Conservation (phyloP, 106 monocot genomes). For the Phalaenopsis aphrodite region DNA sequence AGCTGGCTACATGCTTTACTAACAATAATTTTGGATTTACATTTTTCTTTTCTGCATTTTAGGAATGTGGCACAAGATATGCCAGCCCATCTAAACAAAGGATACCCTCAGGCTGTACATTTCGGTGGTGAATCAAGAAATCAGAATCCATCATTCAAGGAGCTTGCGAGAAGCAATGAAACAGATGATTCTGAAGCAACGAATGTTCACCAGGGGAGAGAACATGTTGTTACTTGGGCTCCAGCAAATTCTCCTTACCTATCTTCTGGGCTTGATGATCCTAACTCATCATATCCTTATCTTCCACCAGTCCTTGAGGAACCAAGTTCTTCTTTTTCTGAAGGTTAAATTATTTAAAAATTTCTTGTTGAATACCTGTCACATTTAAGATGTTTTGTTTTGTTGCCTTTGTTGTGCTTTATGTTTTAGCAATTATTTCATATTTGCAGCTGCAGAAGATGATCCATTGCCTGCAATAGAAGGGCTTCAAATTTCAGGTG, state of each 20-base stretch:
- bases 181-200: conserved; percentile 34
- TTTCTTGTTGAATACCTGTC: neutral
- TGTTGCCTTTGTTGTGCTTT: neutral
- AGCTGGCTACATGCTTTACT: neutral
- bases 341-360: conserved; percentile 42
- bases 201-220: conserved; percentile 24
- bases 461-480: conserved; percentile 94
- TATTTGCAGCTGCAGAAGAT: conserved; percentile 77
- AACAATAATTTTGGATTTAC: neutral
- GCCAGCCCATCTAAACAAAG: conserved; percentile 30
- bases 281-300: conserved; percentile 55
- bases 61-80: conserved; percentile 36
- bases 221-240: conserved; percentile 42
- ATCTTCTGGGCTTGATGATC: conserved; percentile 44
- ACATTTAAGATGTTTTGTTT: conserved; percentile 5
- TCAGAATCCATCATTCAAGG: conserved; percentile 49
- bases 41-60: conserved; percentile 13
- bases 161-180: conserved; percentile 26
- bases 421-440: conserved; percentile 1
- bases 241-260: conserved; percentile 38
- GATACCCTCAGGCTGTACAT: conserved; percentile 31
- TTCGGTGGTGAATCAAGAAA: conserved; percentile 35
- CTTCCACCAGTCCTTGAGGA: conserved; percentile 92
- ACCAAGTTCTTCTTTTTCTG: conserved; percentile 91
- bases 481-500: conserved; percentile 86